A percentile compares a stretch with the other conserved stretches of the same genome.
phyloP scores from a whole-genome alignment of 2,329 filamentous ascomycete species.

The Pseudogymnoascus sp. region DNA sequence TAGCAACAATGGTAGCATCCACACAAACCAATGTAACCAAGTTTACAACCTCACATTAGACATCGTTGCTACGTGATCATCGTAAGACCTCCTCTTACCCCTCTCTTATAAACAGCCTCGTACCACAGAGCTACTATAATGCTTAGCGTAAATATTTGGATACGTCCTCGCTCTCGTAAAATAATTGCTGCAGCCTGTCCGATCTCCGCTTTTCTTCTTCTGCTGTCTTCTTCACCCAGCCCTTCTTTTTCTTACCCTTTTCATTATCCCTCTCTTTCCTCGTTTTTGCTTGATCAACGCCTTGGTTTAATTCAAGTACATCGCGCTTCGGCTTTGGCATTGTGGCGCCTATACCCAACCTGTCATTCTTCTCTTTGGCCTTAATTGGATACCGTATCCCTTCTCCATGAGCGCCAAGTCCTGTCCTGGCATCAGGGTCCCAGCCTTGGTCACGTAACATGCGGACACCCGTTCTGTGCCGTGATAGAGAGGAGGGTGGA shows the following conservation, averaged over 20 bases:
- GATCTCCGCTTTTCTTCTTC: conserved; percentile 52
- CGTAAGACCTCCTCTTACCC: neutral
- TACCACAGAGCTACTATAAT: neutral
- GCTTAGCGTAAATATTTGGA: conserved; percentile 53
- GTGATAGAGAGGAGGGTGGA: conserved; percentile 62
- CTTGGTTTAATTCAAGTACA: neutral
- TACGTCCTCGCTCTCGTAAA: conserved; percentile 68
- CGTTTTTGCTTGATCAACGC: conserved; percentile 14
- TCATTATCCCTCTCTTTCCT: conserved; percentile 36
- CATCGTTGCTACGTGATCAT: neutral
- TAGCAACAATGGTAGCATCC: neutral
- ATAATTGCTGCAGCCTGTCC: conserved; percentile 57
- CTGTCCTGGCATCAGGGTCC: conserved; percentile 63
- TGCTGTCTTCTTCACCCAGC: conserved; percentile 45
- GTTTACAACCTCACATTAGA: neutral
- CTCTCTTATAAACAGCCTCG: neutral
- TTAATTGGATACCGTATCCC: conserved; percentile 73
- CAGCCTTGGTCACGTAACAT: conserved; percentile 61
- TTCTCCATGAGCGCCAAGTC: conserved; percentile 58
- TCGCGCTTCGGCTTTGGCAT: conserved; percentile 27
- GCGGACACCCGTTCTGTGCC: conserved; percentile 59
- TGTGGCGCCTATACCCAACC: conserved; percentile 58
- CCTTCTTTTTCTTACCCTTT: conserved; percentile 61
- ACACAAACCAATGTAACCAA: neutral
- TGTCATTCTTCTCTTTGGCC: conserved; percentile 59